These are phyloP conservation scores for Boletus smithii DNA, from an alignment of 1,284 basidiomycete genomes.

Conservation along the genomic window DNA sequence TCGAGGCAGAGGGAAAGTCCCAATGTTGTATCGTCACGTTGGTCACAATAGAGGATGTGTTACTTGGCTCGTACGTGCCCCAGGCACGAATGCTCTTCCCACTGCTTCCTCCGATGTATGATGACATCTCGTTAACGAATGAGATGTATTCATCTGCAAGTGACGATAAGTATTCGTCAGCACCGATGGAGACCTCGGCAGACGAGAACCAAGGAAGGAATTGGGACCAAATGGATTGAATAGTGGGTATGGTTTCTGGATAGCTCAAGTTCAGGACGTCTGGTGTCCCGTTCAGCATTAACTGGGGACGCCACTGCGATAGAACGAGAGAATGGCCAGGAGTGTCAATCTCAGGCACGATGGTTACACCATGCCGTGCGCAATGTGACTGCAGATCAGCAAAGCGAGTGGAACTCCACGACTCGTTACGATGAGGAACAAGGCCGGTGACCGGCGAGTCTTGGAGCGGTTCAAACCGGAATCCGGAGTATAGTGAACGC, in stretches of 20 bases:
- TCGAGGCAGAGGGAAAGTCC: constrained; percentile 35
- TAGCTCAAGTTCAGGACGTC: constrained; percentile 37
- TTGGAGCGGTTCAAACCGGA: constrained; percentile 35
- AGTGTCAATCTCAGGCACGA: constrained; percentile 39
- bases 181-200: constrained; percentile 38
- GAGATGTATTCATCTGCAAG: constrained; percentile 37
- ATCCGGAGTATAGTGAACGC: constrained; percentile 36
- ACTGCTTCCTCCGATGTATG: constrained; percentile 26
- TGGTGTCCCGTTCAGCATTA: constrained; percentile 31
- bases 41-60: constrained; percentile 28
- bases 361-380: constrained; percentile 29
- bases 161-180: constrained; percentile 37
- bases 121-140: constrained; percentile 38
- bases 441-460: constrained; percentile 29
- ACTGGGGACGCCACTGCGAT: constrained; percentile 38
- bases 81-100: constrained; percentile 37
- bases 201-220: constrained; percentile 40
- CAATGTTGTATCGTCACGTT: constrained; percentile 41
- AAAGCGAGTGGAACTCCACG: constrained; percentile 32
- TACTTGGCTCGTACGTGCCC: constrained; percentile 37
- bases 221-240: constrained; percentile 38
- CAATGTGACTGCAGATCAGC: constrained; percentile 34
- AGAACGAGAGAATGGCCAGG: constrained; percentile 39
- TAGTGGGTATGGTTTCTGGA: constrained; percentile 36
- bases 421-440: constrained; percentile 35